A percentile compares a stretch with the other conserved stretches of the same genome.
Evolutionary conservation across 2,329 filamentous ascomycete species (phyloP).

Genomic region (Intubia oerlemansii): DNA sequence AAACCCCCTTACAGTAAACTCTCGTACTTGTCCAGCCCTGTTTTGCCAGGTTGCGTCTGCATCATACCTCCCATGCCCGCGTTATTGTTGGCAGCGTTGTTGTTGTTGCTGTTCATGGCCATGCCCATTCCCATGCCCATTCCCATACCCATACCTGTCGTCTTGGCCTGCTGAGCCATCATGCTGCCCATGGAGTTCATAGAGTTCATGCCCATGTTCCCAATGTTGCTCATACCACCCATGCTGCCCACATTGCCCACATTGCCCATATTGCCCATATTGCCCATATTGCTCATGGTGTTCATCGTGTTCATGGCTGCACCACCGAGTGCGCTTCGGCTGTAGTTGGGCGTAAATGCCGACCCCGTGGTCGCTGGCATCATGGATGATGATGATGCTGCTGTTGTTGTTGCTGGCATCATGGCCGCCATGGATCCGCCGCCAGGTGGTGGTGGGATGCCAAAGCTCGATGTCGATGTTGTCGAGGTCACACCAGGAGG

Average conservation of each 20-base stretch:
- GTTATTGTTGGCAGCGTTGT: slow-evolving; percentile 1
- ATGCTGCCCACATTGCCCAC: no score
- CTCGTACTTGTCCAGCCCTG: slow-evolving; percentile 45
- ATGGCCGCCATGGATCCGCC: slow-evolving; percentile 11
- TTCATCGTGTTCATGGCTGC: background rate
- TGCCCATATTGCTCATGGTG: slow-evolving; percentile 4
- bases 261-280: no score
- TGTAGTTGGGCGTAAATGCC: slow-evolving; percentile 4
- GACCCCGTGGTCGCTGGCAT: no score
- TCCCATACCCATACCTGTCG: slow-evolving; percentile 9
- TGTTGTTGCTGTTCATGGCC: slow-evolving; percentile 11
- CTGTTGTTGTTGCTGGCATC: no score
- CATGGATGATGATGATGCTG: no score
- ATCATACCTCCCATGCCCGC: no score
- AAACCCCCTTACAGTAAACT: slow-evolving; percentile 33
- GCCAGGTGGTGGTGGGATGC: slow-evolving; percentile 18
- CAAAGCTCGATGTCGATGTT: slow-evolving; percentile 19
- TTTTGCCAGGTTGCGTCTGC: slow-evolving; percentile 17
- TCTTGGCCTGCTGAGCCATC: no score
- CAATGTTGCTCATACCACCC: no score
- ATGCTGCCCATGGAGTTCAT: slow-evolving; percentile 6
- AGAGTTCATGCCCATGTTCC: slow-evolving; percentile 1
- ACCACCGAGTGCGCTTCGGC: background rate
- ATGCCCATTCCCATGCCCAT: slow-evolving; percentile 11
- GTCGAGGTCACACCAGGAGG: slow-evolving; percentile 19